Percentiles rank a stretch among this genome's conserved stretches.
These are phyloP conservation scores for Cladosporium oxysporum DNA, from an alignment of 2,329 filamentous ascomycete species.

Conservation along the genomic window DNA sequence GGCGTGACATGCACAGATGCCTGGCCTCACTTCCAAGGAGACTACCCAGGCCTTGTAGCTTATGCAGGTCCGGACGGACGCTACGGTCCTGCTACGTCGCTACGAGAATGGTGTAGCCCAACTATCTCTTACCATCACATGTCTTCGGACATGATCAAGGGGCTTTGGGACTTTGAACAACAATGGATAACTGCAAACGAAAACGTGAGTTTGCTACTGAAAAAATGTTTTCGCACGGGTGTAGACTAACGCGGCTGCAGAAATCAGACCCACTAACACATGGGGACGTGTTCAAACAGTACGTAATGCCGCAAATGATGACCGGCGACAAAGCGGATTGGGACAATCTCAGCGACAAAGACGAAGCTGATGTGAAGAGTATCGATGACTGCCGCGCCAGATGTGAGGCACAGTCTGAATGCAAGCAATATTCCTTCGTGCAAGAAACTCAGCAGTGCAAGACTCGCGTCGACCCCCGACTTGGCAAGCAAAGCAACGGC, in stretches of 20 bases:
- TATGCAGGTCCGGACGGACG: slow-evolving; percentile 28
- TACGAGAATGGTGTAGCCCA: slow-evolving; percentile 42
- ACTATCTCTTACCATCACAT: slow-evolving; percentile 42
- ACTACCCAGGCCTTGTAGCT: slow-evolving; percentile 44
- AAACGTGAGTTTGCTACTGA: slow-evolving; percentile 18
- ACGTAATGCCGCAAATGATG: slow-evolving; percentile 28
- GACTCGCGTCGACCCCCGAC: slow-evolving; percentile 4
- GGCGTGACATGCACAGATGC: slow-evolving; percentile 46
- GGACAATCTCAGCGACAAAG: slow-evolving; percentile 31
- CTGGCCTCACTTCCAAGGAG: slow-evolving; percentile 48
- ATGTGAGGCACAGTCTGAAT: slow-evolving; percentile 19
- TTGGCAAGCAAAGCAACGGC: slow-evolving; percentile 1
- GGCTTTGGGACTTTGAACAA: slow-evolving; percentile 36
- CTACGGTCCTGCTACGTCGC: slow-evolving; percentile 29
- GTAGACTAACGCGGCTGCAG: background rate
- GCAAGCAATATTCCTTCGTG: slow-evolving; percentile 24
- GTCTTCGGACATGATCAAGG: slow-evolving; percentile 28
- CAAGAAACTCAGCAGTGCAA: background rate
- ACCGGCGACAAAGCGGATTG: slow-evolving; percentile 25
- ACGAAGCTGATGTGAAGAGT: slow-evolving; percentile 1
- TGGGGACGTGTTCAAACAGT: slow-evolving; percentile 31
- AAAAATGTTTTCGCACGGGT: no score
- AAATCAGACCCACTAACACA: slow-evolving; percentile 24
- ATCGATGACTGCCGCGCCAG: slow-evolving; percentile 20
- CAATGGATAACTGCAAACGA: slow-evolving; percentile 26